Conservation (phyloP, 352 stramenopile genomes). For the Blastocystis sp. region DNA sequence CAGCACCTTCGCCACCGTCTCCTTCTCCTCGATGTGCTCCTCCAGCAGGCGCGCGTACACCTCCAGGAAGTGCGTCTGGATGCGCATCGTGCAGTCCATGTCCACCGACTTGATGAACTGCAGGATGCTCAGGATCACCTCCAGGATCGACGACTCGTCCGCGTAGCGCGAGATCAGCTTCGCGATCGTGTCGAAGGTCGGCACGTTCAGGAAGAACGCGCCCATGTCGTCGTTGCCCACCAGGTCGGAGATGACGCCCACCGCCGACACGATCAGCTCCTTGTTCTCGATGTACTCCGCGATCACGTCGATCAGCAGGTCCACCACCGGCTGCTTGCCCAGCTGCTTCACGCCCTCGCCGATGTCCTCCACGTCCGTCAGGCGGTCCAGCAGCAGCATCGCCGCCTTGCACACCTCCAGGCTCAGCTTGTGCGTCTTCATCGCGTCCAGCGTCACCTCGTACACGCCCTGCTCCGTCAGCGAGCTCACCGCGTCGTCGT, state of each 20-base stretch:
- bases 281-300: constrained; percentile 47
- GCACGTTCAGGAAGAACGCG: constrained; percentile 17
- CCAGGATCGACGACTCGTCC: constrained; percentile 55
- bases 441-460: constrained; percentile 48
- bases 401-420: constrained; percentile 37
- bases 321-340: constrained; percentile 21
- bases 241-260: constrained; percentile 46
- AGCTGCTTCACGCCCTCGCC: constrained; percentile 8
- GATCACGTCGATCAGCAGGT: constrained; percentile 61
- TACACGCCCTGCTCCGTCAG: constrained; percentile 40
- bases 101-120: constrained; percentile 50
- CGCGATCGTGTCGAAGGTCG: constrained; percentile 60
- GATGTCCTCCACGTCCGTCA: constrained; percentile 22
- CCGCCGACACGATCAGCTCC: constrained; percentile 24
- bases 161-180: constrained; percentile 37
- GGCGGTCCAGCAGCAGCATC: constrained; percentile 31
- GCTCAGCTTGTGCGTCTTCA: constrained; percentile 61
- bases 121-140: constrained; percentile 24
- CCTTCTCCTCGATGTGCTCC: constrained; percentile 39
- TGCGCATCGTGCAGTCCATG: constrained; percentile 44
- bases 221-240: constrained; percentile 38
- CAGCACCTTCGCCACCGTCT: constrained; percentile 60
- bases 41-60: constrained; percentile 54
- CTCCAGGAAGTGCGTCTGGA: constrained; percentile 56
- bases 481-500: not conserved